These are phyloP conservation scores for Clavaria fumosa DNA, from an alignment of 768 basidiomycete genomes.

Conservation along the genomic window DNA sequence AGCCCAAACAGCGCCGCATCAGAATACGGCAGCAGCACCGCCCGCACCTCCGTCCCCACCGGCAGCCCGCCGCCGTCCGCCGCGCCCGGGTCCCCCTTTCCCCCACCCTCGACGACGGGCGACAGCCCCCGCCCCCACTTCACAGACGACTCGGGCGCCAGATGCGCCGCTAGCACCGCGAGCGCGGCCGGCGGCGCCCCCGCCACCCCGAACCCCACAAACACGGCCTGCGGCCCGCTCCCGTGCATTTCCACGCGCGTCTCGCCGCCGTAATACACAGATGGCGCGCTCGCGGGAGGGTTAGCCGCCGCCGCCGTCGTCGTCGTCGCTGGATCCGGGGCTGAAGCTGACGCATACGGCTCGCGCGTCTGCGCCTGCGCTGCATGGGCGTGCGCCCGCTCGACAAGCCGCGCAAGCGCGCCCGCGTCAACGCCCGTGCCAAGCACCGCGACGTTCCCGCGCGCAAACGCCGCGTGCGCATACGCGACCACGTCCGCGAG, in stretches of 20 bases:
- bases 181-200: slow-evolving; percentile 52
- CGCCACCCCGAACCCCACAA: slow-evolving; percentile 78
- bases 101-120: too few species aligned
- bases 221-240: slow-evolving; percentile 60
- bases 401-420: slow-evolving; percentile 54
- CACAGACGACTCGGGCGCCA: slow-evolving; percentile 65
- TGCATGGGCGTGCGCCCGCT: slow-evolving; percentile 40
- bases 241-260: slow-evolving; percentile 49
- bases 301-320: slow-evolving; percentile 25
- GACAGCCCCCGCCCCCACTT: slow-evolving; percentile 78
- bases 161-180: slow-evolving; percentile 62
- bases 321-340: slow-evolving; percentile 30
- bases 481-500: slow-evolving; percentile 60
- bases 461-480: slow-evolving; percentile 57
- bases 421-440: slow-evolving; percentile 74
- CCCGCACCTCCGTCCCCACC: slow-evolving; percentile 44
- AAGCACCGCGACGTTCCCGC: slow-evolving; percentile 71
- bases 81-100: too few species aligned
- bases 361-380: slow-evolving; percentile 25
- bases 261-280: slow-evolving; percentile 70
- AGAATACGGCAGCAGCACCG: slow-evolving; percentile 78
- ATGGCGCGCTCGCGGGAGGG: slow-evolving; percentile 19
- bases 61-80: slow-evolving; percentile 43
- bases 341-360: slow-evolving; percentile 19
- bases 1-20: slow-evolving; percentile 84